Evolutionary conservation across 192 early-diverging fungal species (phyloP), one percentile per base, ranked within the genome.

Genomic region (Allomyces macrogynus): DNA sequence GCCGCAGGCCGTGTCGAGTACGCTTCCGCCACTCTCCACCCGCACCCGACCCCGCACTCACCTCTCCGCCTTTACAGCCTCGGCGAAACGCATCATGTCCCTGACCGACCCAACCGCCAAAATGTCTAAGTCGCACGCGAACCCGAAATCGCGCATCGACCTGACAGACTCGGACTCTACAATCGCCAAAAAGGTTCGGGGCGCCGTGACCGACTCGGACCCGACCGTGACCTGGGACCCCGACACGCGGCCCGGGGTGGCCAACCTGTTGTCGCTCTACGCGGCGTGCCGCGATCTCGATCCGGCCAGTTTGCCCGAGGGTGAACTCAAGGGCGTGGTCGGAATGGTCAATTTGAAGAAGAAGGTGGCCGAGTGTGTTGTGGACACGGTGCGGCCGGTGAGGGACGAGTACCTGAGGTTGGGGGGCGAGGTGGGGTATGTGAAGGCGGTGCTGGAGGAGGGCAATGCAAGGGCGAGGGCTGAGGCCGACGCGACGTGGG

Each of bases 111-210:
- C 91, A 1, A 67, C 67, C 14, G 66, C 70, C 54, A 93, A 93
- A 70, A 96, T 93, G 93, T 91, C 90, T 10, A 94, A 96, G 72
- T 88, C 86, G 0, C 88, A 91, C 61, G 72, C 80, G 5, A 80
- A 75, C 9, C 84, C 86, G 24, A 66, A 75, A 24, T 77, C 87
- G 1, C 83, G 91, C 0, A 92, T 95, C 66, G 84, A 86, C 66
- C 67, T 95, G 4, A 68, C 71, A 24, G 93, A 96, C 69, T 64
- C 83, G 0, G 85, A 89, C 11, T 71, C 78, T 10, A 43, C 72
- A 12, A 90, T 93, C 63, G 25, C 69, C 3, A 54, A 62, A 32
- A 93, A 92, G 63, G 85, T 93, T 65, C 78, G 75, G 16, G 75
- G 80, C 24, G 84, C 89, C 8, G 78, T 77, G 0, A 87, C 89